Evolutionary conservation across 441 rosid species (phyloP).

Genomic region (Brassica balearica): DNA sequence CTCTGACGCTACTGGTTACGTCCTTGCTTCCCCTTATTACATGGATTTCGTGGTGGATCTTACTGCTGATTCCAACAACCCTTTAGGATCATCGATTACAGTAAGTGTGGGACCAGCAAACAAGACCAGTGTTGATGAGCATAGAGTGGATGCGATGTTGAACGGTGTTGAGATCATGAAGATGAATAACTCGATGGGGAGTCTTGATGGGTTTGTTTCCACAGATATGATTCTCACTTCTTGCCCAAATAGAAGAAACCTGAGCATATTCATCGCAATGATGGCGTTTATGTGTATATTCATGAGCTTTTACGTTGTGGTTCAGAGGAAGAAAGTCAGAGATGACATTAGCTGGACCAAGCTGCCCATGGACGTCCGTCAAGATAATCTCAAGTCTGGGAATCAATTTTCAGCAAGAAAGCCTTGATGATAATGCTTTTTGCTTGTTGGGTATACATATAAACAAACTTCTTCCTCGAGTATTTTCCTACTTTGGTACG

Average conservation of each 20-base stretch:
- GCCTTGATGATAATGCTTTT: slow-evolving; percentile 48
- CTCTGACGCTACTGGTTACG: slow-evolving; percentile 57
- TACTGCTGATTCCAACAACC: not conserved
- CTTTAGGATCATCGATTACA: slow-evolving; percentile 47
- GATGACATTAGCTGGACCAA: slow-evolving; percentile 60
- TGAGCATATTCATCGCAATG: slow-evolving; percentile 56
- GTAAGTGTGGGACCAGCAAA: slow-evolving; percentile 80
- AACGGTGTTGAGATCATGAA: slow-evolving; percentile 93
- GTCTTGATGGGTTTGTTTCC: slow-evolving; percentile 71
- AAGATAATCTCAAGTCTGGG: slow-evolving; percentile 45
- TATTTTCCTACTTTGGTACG: slow-evolving; percentile 26
- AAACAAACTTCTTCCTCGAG: slow-evolving; percentile 39
- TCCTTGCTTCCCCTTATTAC: slow-evolving; percentile 75
- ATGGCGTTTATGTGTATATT: slow-evolving; percentile 64
- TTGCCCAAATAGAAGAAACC: slow-evolving; percentile 55
- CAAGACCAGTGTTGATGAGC: slow-evolving; percentile 52
- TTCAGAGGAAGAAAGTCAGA: slow-evolving; percentile 52
- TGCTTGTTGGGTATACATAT: slow-evolving; percentile 43
- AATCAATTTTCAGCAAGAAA: slow-evolving; percentile 43
- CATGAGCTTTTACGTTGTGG: slow-evolving; percentile 55
- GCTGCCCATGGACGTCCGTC: slow-evolving; percentile 60
- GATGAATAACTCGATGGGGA: slow-evolving; percentile 82
- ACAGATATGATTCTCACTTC: slow-evolving; percentile 57
- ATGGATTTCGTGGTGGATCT: slow-evolving; percentile 71
- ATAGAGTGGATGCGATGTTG: slow-evolving; percentile 70